A percentile compares a stretch with the other conserved stretches of the same genome.
Conservation (phyloP, 805 yeast species). For the Kazachstania viticola region DNA sequence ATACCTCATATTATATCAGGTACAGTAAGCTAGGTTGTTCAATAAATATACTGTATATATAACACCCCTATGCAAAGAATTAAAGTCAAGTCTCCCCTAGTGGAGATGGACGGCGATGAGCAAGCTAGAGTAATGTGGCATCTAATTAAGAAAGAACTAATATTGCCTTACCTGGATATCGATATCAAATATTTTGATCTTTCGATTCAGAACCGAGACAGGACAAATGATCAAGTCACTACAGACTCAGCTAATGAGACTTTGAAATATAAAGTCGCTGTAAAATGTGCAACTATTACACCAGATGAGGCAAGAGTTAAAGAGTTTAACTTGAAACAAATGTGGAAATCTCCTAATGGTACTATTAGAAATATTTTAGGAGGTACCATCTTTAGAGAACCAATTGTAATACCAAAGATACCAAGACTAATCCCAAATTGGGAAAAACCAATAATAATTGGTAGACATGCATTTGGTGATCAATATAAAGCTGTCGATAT, state of each 20-base stretch:
- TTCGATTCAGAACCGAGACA: conserved; percentile 76
- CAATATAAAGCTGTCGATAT: conserved; percentile 90
- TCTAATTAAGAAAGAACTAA: conserved; percentile 71
- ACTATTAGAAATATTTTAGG: conserved; percentile 91
- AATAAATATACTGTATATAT: too few species aligned
- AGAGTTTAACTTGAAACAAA: conserved; percentile 81
- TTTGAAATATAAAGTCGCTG: conserved; percentile 78
- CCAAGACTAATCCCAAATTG: conserved; percentile 84
- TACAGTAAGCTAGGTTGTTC: too few species aligned
- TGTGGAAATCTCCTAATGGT: conserved; percentile 97
- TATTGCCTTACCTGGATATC: conserved; percentile 72
- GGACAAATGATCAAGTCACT: conserved; percentile 81
- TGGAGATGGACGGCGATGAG: conserved; percentile 96
- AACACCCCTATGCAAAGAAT: too few species aligned
- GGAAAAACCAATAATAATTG: conserved; percentile 92
- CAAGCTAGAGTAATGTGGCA: conserved; percentile 96
- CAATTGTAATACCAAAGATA: conserved; percentile 78
- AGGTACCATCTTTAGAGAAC: conserved; percentile 95
- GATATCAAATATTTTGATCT: conserved; percentile 87
- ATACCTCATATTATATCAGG: too few species aligned
- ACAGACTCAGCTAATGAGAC: conserved; percentile 84
- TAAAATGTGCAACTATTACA: conserved; percentile 95
- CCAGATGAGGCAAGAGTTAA: conserved; percentile 92
- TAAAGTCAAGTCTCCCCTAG: conserved; percentile 75
- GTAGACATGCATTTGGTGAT: conserved; percentile 95